A percentile compares a stretch with the other conserved stretches of the same genome.
Evolutionary conservation across 192 early-diverging fungal genomes (phyloP).

Genomic region (Podila epigama): DNA sequence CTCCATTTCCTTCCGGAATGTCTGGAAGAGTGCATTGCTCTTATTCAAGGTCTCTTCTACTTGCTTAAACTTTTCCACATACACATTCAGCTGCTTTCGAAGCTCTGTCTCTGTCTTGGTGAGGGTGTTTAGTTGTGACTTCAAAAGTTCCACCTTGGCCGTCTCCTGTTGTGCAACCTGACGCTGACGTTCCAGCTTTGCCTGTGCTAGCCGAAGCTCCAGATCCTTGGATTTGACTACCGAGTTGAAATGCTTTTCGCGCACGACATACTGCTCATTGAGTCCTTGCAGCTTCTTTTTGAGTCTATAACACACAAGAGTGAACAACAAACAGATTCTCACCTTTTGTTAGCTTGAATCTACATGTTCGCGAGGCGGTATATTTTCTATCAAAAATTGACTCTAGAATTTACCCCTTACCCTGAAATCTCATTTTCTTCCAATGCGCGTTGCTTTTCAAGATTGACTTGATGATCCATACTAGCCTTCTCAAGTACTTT

Average conservation of each 20-base stretch:
- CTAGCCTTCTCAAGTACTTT: constrained; percentile 67
- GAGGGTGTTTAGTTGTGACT: constrained; percentile 56
- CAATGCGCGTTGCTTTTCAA: constrained; percentile 48
- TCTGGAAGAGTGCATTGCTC: constrained; percentile 67
- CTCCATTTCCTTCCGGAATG: constrained; percentile 73
- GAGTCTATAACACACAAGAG: constrained; percentile 48
- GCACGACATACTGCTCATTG: constrained; percentile 65
- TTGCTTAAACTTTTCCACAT: constrained; percentile 71
- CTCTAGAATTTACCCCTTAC: constrained; percentile 1
- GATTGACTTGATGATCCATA: constrained; percentile 56
- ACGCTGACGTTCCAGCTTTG: constrained; percentile 59
- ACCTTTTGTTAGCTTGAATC: too few relatives aligned
- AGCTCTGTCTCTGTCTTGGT: constrained; percentile 65
- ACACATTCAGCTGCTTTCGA: constrained; percentile 61
- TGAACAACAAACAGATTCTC: too few relatives aligned
- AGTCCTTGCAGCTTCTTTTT: constrained; percentile 69
- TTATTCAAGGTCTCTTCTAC: constrained; percentile 74
- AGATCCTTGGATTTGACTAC: constrained; percentile 62
- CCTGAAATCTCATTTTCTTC: constrained; percentile 54
- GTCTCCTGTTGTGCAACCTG: constrained; percentile 51
- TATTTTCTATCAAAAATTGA: too few relatives aligned
- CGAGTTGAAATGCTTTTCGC: constrained; percentile 69
- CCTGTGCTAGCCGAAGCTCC: constrained; percentile 64
- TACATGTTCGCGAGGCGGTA: too few relatives aligned
- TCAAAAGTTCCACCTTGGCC: constrained; percentile 30